Conservation (phyloP, 495 filamentous ascomycete species). For the Penicillium daleae region DNA sequence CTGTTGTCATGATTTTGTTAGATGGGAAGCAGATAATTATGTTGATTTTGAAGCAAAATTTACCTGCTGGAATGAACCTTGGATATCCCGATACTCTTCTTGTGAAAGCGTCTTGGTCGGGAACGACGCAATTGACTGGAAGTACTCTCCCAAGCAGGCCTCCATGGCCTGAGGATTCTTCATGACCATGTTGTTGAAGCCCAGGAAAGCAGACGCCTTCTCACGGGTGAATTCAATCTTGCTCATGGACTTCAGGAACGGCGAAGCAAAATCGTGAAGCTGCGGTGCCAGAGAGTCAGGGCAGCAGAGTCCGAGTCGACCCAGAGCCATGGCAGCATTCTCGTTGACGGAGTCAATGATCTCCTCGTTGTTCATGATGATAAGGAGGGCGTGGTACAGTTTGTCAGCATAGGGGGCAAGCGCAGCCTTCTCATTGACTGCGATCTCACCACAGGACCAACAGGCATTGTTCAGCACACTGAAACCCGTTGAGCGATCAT, state of each 20-base stretch:
- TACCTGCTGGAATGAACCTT: slow-evolving; percentile 57
- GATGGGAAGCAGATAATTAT: background rate
- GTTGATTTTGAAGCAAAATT: background rate
- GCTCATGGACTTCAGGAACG: slow-evolving; percentile 80
- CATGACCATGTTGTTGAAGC: slow-evolving; percentile 83
- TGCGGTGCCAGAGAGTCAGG: slow-evolving; percentile 77
- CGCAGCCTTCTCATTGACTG: slow-evolving; percentile 78
- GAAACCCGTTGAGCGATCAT: slow-evolving; percentile 77
- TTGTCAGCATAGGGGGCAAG: slow-evolving; percentile 79
- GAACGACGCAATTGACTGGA: slow-evolving; percentile 80
- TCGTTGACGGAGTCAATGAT: slow-evolving; percentile 92
- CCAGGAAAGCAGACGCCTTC: slow-evolving; percentile 90
- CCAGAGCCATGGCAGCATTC: slow-evolving; percentile 92
- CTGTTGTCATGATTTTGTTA: slow-evolving; percentile 47
- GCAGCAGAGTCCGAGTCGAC: slow-evolving; percentile 84
- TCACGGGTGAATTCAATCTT: slow-evolving; percentile 90
- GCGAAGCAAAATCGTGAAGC: slow-evolving; percentile 76
- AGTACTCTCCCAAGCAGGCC: slow-evolving; percentile 77
- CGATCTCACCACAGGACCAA: slow-evolving; percentile 95
- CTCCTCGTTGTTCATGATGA: slow-evolving; percentile 79
- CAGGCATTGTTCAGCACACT: slow-evolving; percentile 97
- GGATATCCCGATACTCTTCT: slow-evolving; percentile 56
- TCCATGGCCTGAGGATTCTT: slow-evolving; percentile 93
- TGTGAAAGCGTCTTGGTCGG: slow-evolving; percentile 58
- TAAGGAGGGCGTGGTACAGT: slow-evolving; percentile 71